Base-by-base conservation (phyloP, 805 yeast species). In the Saccharomycopsis selenospora region DNA sequence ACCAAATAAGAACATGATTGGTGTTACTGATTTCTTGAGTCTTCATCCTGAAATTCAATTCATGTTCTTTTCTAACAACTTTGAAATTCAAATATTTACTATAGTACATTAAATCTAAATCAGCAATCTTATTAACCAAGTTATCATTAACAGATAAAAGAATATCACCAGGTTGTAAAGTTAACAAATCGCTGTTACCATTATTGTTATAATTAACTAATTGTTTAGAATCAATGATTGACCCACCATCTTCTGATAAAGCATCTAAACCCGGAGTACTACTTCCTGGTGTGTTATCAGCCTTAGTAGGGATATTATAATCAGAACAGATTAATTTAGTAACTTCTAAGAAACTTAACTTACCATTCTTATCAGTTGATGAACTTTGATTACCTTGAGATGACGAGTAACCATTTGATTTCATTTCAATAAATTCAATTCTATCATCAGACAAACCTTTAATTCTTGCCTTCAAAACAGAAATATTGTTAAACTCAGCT, bases 21-120 rank as follows among this genome's bases (percentile, higher is more conserved):
- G 56, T 53, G 40, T 53, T 53, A 24, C 38, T 25, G 4, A 53
- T 49, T 33, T 53, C 56, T 36, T 53, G 56, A 14, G 56, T 53
- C 46, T 50, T 53, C 13, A 53, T 51, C 26, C 48, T 53, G 50
- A 53, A 53, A 36, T 50, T 53, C 44, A 53, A 47, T 41, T 53
- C 56, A 2, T 48, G 30, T 40, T 53, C 56, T 17, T 48, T 50
- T 42, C 56, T 40, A 11, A 53, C 56, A 18, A 53, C 54, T 28
- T 48, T 53, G 46, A 53, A 53, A 38, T 48, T 53, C 26, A 53
- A 38, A 36, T 50, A 50, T 28, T 53, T 53, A 23, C 46, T 43
- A 26, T 53, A 53, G 27, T 50, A 53, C 56, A 53, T 53, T 45
- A 53, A 50, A 42, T 53, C 56, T 29, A 53, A 50, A 30, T 53